A percentile compares a stretch with the other conserved stretches of the same genome.
Evolutionary conservation across 306 rosid species (phyloP).

Genomic region (Herpetospermum pedunculosum): DNA sequence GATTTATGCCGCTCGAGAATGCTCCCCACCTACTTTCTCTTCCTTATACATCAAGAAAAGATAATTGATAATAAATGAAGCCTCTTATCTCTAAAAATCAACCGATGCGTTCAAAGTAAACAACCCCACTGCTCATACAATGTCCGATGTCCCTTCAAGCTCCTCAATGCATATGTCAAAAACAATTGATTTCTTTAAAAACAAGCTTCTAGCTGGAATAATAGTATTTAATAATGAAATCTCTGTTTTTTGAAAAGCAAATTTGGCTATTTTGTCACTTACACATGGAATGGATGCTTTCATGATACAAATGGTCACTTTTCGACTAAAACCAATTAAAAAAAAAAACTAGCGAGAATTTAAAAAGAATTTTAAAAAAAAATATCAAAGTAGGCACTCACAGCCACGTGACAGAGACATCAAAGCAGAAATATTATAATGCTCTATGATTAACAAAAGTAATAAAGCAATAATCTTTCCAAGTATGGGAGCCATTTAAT

Average conservation of each 20-base stretch:
- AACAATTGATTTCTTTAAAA: constrained; percentile 2
- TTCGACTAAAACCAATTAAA: neutral
- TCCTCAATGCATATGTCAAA: neutral
- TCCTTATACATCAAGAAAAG: constrained; percentile 2
- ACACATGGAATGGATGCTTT: constrained; percentile 10
- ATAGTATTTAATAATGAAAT: neutral
- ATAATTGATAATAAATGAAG: neutral
- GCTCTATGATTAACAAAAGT: constrained; percentile 7
- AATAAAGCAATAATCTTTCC: constrained; percentile 2
- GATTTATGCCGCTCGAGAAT: neutral
- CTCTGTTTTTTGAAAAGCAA: neutral
- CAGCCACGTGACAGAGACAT: constrained; percentile 39
- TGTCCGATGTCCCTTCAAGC: neutral
- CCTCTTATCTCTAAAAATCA: neutral
- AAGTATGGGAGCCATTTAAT: neutral
- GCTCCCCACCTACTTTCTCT: constrained; percentile 3
- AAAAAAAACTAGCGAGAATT: neutral
- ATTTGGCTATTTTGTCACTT: neutral
- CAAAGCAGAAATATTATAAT: constrained; percentile 10
- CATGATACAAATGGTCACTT: constrained; percentile 6
- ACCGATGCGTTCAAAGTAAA: neutral
- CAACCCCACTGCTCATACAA: neutral
- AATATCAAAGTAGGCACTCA: constrained; percentile 17
- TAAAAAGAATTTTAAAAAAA: neutral
- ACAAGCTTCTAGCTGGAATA: constrained; percentile 4